Base-by-base conservation (phyloP, 805 yeast genomes). In the Saturnispora sanitii region DNA sequence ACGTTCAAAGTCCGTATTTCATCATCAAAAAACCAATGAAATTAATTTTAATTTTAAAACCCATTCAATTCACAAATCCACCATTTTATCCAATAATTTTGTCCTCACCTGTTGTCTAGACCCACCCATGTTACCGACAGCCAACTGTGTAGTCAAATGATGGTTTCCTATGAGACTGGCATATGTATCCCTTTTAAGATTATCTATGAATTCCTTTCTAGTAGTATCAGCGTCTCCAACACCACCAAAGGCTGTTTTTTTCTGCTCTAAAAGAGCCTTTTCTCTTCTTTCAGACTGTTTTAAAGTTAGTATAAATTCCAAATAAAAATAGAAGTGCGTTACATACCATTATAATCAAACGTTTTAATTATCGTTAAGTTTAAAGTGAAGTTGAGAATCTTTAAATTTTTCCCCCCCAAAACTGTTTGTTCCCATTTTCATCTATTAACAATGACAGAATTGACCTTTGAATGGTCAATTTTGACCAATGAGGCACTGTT, bases 181-280 rank as follows among this genome's bases (percentile, higher is more conserved):
- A 43, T 73, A 72, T 2, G 85, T 73, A 50, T 83, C 94, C 44
- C 83, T 62, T 41, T 75, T 76, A 2, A 80, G 65, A 50, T 82
- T 83, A 5, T 70, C 58, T 45, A 79, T 51, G 75, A 90, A 88
- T 56, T 83, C 90, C 13, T 67, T 66, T 38, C 79, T 65, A 0
- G 80, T 66, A 0, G 94, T 86, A 40, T 76, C 78, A 8, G 87
- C 69, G 52, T 76, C 70, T 0, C 96, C 96, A 1, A 88, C 57
- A 2, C 94, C 95, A 18, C 80, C 64, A 53, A 82, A 77, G 52
- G 79, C 75, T 33, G 75, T 54, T 50, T 77, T 78, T 38, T 75
- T 64, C 25, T 65, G 70, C 36, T 73, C 75, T 53, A 67, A 78
- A 35, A 66, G 64, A 50, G 73, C 80, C 45, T 68, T 68, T 33